Base-by-base conservation (phyloP, 345 rosid species). In the Clausena lansium region DNA sequence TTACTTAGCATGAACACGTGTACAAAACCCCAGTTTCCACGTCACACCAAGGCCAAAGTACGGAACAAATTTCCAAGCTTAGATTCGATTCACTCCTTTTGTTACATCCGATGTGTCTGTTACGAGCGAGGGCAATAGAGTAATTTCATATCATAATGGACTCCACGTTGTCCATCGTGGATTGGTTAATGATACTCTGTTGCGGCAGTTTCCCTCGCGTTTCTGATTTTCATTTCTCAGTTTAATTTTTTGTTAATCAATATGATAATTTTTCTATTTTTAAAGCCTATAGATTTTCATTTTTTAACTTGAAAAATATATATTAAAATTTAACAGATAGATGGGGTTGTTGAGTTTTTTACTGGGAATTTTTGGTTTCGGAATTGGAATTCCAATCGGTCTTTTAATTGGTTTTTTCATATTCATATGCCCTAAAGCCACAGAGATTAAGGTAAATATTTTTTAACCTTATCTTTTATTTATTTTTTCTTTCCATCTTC, bases 321-420 rank as follows among this genome's bases (percentile, higher is more conserved):
- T 41, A 41, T 41, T 41, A 10, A 10, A 41, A 10, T 2, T 41
- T 2, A 41, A 2, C 9, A 41, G 47, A 41, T 41, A 41, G 67
- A 85, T 87, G 90, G 86, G 81, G 15, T 78, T 82, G 61, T 9
- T 82, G 33, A 76, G 77, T 64, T 73, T 67, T 73, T 60, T 88
- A n/a, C 69, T 85, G 57, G 88, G 80, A 81, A 60, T 84, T 7
- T 15, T 84, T 38, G 92, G 90, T 5, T 64, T 87, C 24, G 86
- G 74, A 71, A 70, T 85, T 73, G 88, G 90, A 28, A 47, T 84
- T 62, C 85, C 90, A 5, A 63, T 82, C 38, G 87, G 86, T 24
- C 58, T 85, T 62, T 38, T 85, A 10, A 19, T 84, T 14, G 90
- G 88, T 60, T 89, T 79, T 73, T 73, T 79, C 68, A 9, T 85